Base-by-base conservation (phyloP, 306 rosid genomes). In the Medicago truncatula region DNA sequence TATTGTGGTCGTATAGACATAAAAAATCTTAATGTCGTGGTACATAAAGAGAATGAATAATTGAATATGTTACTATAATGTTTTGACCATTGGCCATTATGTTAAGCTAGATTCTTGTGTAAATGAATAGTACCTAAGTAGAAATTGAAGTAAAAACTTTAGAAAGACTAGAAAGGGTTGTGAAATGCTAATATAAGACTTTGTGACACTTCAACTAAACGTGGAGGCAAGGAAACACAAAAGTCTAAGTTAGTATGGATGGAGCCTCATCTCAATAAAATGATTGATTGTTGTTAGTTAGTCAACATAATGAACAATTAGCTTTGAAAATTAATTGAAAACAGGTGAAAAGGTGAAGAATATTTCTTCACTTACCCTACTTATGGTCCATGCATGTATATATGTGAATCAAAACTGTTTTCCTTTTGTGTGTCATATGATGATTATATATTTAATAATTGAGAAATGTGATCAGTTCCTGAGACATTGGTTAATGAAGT, bases 271-370 rank as follows among this genome's bases (percentile, higher is more conserved):
- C 52, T 62, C 62, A 40, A 75, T 9, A 4, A 8, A 47, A 52
- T 50, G 54, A 81, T 75, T 75, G 77, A 61, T 69, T 76, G 46
- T 76, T 76, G 49, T 70, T 71, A 58, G 39, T 76, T 81, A 43
- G 56, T 70, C 78, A 63, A 71, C 31, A 47, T 53, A 39, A 8
- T 76, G 62, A 65, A 65, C 4, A 2, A 38, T 34, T 65, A 16
- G 71, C 69, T 47, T 72, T 72, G 72, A 66, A 71, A 64, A 74
- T 67, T 39, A 41, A 12, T 72, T 54, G 53, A 72, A 79, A 39
- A 39, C 64, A 41, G 12, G 60, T 53, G 56, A 63, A 41, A 43
- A 36, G 73, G 31, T 40, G 41, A 54, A 54, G 20, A 41, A 53
- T 71, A 53, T 63, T 71, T 52, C 40, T 78, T 71, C 13, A 9